Evolutionary conservation across 306 rosid genomes (phyloP).

Genomic region (Canavalia gladiata): DNA sequence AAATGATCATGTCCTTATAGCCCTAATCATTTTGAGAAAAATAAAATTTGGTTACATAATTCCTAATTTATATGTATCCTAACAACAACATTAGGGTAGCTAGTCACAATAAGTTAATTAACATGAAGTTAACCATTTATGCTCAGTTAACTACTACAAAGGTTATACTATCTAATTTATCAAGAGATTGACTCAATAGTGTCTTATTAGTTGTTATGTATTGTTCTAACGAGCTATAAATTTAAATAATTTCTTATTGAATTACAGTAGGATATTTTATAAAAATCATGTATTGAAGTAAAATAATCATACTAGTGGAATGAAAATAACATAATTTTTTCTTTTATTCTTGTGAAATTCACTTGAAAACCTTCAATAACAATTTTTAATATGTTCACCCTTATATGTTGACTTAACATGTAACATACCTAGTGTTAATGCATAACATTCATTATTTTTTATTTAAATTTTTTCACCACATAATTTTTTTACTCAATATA

Average conservation of each 20-base stretch:
- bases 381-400: not conserved
- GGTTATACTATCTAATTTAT: not conserved
- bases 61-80: too few relatives aligned
- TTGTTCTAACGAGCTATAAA: not conserved
- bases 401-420: not conserved
- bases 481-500: conserved; percentile 11
- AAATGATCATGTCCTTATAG: too few relatives aligned
- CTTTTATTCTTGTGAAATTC: not conserved
- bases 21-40: too few relatives aligned
- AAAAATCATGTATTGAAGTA: not conserved
- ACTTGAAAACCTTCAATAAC: not conserved
- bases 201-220: too few relatives aligned
- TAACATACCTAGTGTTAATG: not conserved
- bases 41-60: too few relatives aligned
- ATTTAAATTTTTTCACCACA: not conserved
- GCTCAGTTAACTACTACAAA: not conserved
- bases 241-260: not conserved
- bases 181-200: too few relatives aligned
- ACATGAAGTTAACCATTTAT: not conserved
- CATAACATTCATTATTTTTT: not conserved
- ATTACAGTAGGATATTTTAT: not conserved
- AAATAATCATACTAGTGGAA: not conserved
- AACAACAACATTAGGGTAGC: too few relatives aligned
- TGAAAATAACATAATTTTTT: not conserved
- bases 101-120: not conserved